Percentiles rank a stretch among this genome's conserved stretches.
These are phyloP conservation scores for Pythium brassicae DNA, from an alignment of 352 stramenopile species.

Conservation along the genomic window DNA sequence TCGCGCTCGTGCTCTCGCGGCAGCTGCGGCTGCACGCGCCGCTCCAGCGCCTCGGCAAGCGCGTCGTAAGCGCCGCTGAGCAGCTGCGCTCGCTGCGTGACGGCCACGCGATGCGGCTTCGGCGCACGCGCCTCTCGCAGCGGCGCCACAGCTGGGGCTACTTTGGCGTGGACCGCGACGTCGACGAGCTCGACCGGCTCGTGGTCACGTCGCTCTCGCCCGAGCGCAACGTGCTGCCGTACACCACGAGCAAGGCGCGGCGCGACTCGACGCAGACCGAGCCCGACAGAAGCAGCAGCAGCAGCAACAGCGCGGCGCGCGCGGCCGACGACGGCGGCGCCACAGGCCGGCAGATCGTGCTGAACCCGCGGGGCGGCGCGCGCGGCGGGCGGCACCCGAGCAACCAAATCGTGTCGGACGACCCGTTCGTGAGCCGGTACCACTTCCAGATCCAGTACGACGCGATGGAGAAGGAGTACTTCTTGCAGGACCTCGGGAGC, in stretches of 20 bases:
- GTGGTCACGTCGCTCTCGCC: constrained; percentile 68
- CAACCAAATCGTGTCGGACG: constrained; percentile 86
- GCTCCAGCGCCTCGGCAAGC: constrained; percentile 27
- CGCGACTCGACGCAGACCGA: constrained; percentile 10
- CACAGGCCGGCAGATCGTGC: constrained; percentile 43
- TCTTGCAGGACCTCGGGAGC: constrained; percentile 71
- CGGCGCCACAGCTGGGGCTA: constrained; percentile 21
- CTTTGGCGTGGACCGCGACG: constrained; percentile 30
- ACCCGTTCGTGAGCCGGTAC: constrained; percentile 77
- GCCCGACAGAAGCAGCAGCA: too few species aligned
- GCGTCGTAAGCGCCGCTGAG: constrained; percentile 16
- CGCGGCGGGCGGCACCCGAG: constrained; percentile 64
- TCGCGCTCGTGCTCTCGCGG: constrained; percentile 39
- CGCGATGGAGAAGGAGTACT: constrained; percentile 81
- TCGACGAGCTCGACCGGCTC: constrained; percentile 69
- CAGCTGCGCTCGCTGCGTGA: constrained; percentile 19
- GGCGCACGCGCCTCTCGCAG: constrained; percentile 7
- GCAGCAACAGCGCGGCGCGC: too few species aligned
- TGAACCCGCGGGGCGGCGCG: constrained; percentile 59
- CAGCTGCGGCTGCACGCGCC: constrained; percentile 44
- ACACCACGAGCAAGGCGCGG: neutral
- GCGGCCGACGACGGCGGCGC: neutral
- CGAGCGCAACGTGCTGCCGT: constrained; percentile 30
- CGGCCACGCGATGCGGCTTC: constrained; percentile 11
- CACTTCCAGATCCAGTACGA: constrained; percentile 84